phyloP scores from a whole-genome alignment of 2,329 filamentous ascomycete genomes.

The Purpureocillium takamizusanense region DNA sequence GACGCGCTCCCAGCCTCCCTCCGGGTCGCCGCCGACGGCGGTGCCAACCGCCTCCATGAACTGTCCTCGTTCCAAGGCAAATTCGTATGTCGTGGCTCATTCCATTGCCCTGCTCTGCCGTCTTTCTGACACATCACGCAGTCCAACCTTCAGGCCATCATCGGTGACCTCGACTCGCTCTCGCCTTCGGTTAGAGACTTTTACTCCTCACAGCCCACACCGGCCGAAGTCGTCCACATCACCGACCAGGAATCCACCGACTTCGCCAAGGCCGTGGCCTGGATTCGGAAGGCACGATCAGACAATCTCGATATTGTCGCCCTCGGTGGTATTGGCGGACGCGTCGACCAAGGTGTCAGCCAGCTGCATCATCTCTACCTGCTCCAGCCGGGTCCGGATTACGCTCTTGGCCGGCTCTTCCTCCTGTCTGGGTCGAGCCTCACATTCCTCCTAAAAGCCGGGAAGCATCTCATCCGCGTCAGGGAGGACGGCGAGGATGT shows the following conservation, averaged over 20 bases:
- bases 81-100: slow-evolving; percentile 24
- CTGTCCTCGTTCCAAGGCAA: slow-evolving; percentile 32
- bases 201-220: slow-evolving; percentile 46
- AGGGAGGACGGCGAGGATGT: slow-evolving; percentile 37
- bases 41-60: slow-evolving; percentile 65
- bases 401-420: slow-evolving; percentile 54
- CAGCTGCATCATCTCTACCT: slow-evolving; percentile 77
- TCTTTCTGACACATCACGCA: slow-evolving; percentile 12
- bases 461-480: slow-evolving; percentile 59
- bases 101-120: too few relatives aligned
- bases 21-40: slow-evolving; percentile 81
- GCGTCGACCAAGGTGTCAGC: slow-evolving; percentile 86
- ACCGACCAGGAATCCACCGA: slow-evolving; percentile 84
- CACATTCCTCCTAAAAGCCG: slow-evolving; percentile 68
- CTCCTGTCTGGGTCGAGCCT: slow-evolving; percentile 75
- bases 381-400: slow-evolving; percentile 43
- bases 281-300: slow-evolving; percentile 34
- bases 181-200: slow-evolving; percentile 50
- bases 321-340: slow-evolving; percentile 76
- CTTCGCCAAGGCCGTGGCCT: slow-evolving; percentile 72
- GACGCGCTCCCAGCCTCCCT: slow-evolving; percentile 41
- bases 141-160: slow-evolving; percentile 61
- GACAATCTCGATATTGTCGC: slow-evolving; percentile 57
- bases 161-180: slow-evolving; percentile 89
- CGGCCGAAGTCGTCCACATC: slow-evolving; percentile 57